These are phyloP conservation scores for Iberis amara DNA, from an alignment of 441 rosid species.

Conservation along the genomic window DNA sequence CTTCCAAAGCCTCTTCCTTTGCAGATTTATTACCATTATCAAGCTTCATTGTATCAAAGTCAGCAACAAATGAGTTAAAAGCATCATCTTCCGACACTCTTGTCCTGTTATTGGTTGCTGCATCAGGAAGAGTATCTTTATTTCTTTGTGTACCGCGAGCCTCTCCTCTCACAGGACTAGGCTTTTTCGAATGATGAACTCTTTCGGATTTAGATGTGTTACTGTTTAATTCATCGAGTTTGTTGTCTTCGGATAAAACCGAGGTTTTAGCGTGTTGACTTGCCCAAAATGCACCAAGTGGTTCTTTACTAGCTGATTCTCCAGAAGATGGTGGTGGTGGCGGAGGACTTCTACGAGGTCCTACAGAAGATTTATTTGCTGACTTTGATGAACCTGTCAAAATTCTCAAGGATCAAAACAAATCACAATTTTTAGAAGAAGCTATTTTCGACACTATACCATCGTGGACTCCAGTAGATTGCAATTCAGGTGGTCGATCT, in stretches of 20 bases:
- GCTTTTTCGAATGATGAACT: slow-evolving; percentile 34
- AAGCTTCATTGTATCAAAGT: slow-evolving; percentile 67
- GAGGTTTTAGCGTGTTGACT: slow-evolving; percentile 69
- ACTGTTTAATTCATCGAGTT: slow-evolving; percentile 57
- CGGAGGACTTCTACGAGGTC: slow-evolving; percentile 73
- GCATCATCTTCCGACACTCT: slow-evolving; percentile 49
- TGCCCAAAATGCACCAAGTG: slow-evolving; percentile 91
- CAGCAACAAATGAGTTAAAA: slow-evolving; percentile 74
- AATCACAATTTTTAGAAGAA: slow-evolving; percentile 9
- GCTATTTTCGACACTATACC: slow-evolving; percentile 35
- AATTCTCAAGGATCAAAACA: slow-evolving; percentile 20
- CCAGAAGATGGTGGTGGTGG: slow-evolving; percentile 53
- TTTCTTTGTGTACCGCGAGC: slow-evolving; percentile 37
- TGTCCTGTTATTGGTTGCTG: slow-evolving; percentile 32
- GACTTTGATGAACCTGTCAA: slow-evolving; percentile 48
- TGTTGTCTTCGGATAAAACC: slow-evolving; percentile 45
- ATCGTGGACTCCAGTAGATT: slow-evolving; percentile 40
- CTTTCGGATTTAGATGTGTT: slow-evolving; percentile 40
- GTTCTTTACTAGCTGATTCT: slow-evolving; percentile 45
- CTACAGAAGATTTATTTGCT: slow-evolving; percentile 49
- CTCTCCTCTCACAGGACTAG: slow-evolving; percentile 46
- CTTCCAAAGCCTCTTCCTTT: slow-evolving; percentile 52
- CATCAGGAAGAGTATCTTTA: slow-evolving; percentile 35
- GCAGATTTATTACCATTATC: slow-evolving; percentile 32
- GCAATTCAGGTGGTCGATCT: slow-evolving; percentile 66